phyloP scores from a whole-genome alignment of 768 basidiomycete species.

The Fomitopsis serialis region DNA sequence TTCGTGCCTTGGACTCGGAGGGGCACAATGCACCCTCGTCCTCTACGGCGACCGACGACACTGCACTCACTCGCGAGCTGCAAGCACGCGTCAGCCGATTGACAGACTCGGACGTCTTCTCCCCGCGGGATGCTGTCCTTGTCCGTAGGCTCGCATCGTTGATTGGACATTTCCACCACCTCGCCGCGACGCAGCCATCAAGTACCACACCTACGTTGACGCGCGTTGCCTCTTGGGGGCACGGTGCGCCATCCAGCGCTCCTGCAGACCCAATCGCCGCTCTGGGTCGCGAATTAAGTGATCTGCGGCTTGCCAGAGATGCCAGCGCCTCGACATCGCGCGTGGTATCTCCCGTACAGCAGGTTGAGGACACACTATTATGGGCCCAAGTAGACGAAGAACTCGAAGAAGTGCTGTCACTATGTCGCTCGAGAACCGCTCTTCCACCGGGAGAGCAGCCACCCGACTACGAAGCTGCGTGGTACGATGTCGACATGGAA shows the following conservation, averaged over 20 bases:
- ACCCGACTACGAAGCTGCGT: slow-evolving; percentile 25
- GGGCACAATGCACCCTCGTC: slow-evolving; percentile 36
- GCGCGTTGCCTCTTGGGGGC: slow-evolving; percentile 23
- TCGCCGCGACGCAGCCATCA: slow-evolving; percentile 25
- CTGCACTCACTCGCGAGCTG: slow-evolving; percentile 57
- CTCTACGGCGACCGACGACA: slow-evolving; percentile 27
- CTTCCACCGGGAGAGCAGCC: slow-evolving; percentile 13
- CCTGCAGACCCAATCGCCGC: slow-evolving; percentile 46
- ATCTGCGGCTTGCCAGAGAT: slow-evolving; percentile 55
- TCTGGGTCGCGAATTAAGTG: slow-evolving; percentile 63
- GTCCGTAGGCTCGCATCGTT: slow-evolving; percentile 67
- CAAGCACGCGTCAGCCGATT: slow-evolving; percentile 46
- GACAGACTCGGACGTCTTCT: slow-evolving; percentile 33
- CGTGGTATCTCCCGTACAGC: slow-evolving; percentile 39
- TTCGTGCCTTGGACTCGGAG: slow-evolving; percentile 43
- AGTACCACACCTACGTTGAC: background rate
- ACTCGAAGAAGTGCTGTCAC: slow-evolving; percentile 58
- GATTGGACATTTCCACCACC: slow-evolving; percentile 59
- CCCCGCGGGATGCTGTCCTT: slow-evolving; percentile 50
- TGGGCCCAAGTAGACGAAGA: slow-evolving; percentile 75
- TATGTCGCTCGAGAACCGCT: slow-evolving; percentile 38
- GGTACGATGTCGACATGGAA: slow-evolving; percentile 14
- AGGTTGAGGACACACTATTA: slow-evolving; percentile 57
- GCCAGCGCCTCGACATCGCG: slow-evolving; percentile 18
- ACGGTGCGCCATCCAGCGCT: background rate